A percentile compares a stretch with the other conserved stretches of the same genome.
Evolutionary conservation across 139 green algal species (phyloP).

Genomic region (Chlamydomonas schloesseri): DNA sequence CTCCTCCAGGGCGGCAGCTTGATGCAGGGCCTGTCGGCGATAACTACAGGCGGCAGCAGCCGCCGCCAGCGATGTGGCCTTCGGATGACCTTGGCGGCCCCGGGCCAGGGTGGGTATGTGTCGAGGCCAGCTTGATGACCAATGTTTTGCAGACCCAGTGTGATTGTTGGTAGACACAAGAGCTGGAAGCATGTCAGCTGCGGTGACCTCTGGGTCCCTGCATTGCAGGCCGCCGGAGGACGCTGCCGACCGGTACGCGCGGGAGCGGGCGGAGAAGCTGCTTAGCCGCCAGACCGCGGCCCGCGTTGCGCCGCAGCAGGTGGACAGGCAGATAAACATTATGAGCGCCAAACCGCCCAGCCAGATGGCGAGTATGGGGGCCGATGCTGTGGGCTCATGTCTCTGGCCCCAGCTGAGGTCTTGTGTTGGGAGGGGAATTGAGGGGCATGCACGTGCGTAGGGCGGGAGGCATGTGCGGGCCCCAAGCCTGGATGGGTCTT

Average conservation of each 20-base stretch:
- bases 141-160: not conserved
- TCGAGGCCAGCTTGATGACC: not conserved
- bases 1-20: not conserved
- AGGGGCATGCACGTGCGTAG: too few species aligned
- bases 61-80: slow-evolving; percentile 25
- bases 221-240: not conserved
- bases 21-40: not conserved
- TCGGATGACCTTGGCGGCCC: slow-evolving; percentile 18
- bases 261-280: slow-evolving; percentile 4
- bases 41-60: slow-evolving; percentile 18
- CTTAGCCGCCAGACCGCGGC: slow-evolving; percentile 27
- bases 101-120: not conserved
- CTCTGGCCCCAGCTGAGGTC: too few species aligned
- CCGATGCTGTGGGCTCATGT: too few species aligned
- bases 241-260: slow-evolving; percentile 15
- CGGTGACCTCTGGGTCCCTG: not conserved
- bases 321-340: slow-evolving; percentile 11
- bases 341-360: slow-evolving; percentile 15
- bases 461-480: too few species aligned
- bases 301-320: slow-evolving; percentile 26
- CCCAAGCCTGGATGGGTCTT: too few species aligned
- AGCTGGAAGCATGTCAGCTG: too few species aligned
- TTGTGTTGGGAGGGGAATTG: too few species aligned
- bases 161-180: not conserved
- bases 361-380: not conserved